Percentiles rank a stretch among this genome's conserved stretches.
phyloP scores from a whole-genome alignment of 2,329 filamentous ascomycete species.

The Aspergillus puulaauensis region DNA sequence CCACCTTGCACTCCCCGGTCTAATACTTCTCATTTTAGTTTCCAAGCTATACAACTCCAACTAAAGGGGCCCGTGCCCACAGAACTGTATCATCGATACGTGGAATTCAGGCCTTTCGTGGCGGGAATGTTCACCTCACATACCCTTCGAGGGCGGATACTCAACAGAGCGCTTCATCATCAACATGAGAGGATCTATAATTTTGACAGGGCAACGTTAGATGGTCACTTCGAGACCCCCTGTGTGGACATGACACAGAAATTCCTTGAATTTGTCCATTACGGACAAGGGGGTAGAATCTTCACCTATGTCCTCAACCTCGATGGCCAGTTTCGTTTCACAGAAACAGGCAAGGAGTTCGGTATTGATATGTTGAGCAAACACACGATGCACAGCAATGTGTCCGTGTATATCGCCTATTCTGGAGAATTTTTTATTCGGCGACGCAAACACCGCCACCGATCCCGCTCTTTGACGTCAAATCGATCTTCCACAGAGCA shows the following conservation, averaged over 20 bases:
- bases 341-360: slow-evolving; percentile 93
- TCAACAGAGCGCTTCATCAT: slow-evolving; percentile 84
- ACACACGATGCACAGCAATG: slow-evolving; percentile 95
- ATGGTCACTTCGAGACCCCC: slow-evolving; percentile 66
- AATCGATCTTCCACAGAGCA: slow-evolving; percentile 35
- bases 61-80: slow-evolving; percentile 78
- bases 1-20: slow-evolving; percentile 1
- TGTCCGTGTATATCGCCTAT: slow-evolving; percentile 85
- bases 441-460: slow-evolving; percentile 55
- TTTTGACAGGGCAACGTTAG: slow-evolving; percentile 73
- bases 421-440: slow-evolving; percentile 92
- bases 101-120: slow-evolving; percentile 89
- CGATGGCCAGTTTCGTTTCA: slow-evolving; percentile 84
- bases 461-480: slow-evolving; percentile 28
- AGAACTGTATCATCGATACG: slow-evolving; percentile 83
- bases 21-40: slow-evolving; percentile 53
- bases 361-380: slow-evolving; percentile 91
- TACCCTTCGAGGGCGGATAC: slow-evolving; percentile 73
- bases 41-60: slow-evolving; percentile 91
- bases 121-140: slow-evolving; percentile 80
- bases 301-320: slow-evolving; percentile 92
- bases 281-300: slow-evolving; percentile 78
- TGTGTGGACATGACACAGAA: slow-evolving; percentile 70
- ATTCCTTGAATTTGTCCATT: slow-evolving; percentile 83
- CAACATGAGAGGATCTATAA: slow-evolving; percentile 90